Base-by-base conservation (phyloP, 2,329 filamentous ascomycete genomes). In the Ophiostoma triangulosporum region DNA sequence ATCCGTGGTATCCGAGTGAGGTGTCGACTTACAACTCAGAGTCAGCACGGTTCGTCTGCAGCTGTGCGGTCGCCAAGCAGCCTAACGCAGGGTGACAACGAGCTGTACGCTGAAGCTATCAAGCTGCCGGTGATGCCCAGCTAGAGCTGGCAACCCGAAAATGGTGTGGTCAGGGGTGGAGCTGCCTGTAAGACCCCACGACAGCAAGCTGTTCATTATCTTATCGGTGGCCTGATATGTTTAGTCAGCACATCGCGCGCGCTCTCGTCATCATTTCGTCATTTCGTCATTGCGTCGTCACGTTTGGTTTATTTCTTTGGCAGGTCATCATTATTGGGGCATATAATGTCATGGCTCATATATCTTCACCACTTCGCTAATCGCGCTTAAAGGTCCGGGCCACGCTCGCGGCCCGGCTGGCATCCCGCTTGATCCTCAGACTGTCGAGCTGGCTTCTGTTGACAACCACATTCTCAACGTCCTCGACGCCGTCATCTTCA, bases 381-480 rank as follows among this genome's bases (percentile, higher is more conserved):
- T 66, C 63, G 27, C 56, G 57, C 55, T 66, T 65, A 46, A 65
- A 33, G 27, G 56, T 58, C 22, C 45, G 61, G 3, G 59, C 50
- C 14, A 50, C 51, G 4, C 57, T 58, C 32, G 62, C 50, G 8
- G 60, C 45, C 32, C 60, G n/a, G 38, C 59, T 63, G 32, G 33
- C 52, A 58, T 64, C 31, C 33, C 33, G 43, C 9, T 31, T 46
- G 26, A 12, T 17, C 43, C 26, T 15, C 26, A 17, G 17, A 1
- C 14, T 15, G 9, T 35, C 14, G 20, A 29, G 27, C 48, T 55
- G 49, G 22, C 22, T 45, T 11, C n/a, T 27, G 17, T 12, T 45
- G 12, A 31, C 31, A 6, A 20, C 36, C 29, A 51, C 51, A 11
- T 33, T 50, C 29, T 51, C 56, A 3, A 36, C 52, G 24, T 54